Conservation (phyloP, 148 eudicot genomes). For the Simmondsia chinensis region DNA sequence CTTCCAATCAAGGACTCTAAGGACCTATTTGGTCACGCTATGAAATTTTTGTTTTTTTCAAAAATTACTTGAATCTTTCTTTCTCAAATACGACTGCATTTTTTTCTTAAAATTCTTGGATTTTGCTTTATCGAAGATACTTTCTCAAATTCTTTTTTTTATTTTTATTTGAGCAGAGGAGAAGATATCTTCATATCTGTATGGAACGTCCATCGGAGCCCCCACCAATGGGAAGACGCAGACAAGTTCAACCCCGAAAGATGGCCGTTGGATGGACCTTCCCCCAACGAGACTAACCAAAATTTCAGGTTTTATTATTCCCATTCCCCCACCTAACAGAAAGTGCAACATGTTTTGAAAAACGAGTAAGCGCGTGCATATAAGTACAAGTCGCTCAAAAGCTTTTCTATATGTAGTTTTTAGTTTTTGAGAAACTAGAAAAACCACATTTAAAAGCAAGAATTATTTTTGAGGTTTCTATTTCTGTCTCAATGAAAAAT, state of each 20-base stretch:
- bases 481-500: too few species aligned
- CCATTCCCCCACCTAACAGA: slow-evolving; percentile 2
- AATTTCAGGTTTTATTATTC: slow-evolving; percentile 49
- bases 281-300: slow-evolving; percentile 94
- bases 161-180: slow-evolving; percentile 38
- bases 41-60: too few species aligned
- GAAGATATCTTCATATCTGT: slow-evolving; percentile 95
- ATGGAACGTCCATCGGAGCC: slow-evolving; percentile 94
- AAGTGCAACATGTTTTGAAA: background rate
- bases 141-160: background rate
- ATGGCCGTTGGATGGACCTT: slow-evolving; percentile 96
- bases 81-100: background rate
- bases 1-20: too few species aligned
- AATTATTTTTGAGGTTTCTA: too few species aligned
- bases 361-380: too few species aligned
- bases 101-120: background rate
- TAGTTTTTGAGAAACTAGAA: too few species aligned
- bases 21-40: too few species aligned
- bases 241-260: slow-evolving; percentile 93
- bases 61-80: too few species aligned
- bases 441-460: too few species aligned
- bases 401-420: too few species aligned
- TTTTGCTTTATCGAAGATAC: background rate
- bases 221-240: slow-evolving; percentile 77
- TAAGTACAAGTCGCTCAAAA: too few species aligned